Evolutionary conservation across 1,284 basidiomycete genomes (phyloP).

Genomic region (Pholiota adiposa): DNA sequence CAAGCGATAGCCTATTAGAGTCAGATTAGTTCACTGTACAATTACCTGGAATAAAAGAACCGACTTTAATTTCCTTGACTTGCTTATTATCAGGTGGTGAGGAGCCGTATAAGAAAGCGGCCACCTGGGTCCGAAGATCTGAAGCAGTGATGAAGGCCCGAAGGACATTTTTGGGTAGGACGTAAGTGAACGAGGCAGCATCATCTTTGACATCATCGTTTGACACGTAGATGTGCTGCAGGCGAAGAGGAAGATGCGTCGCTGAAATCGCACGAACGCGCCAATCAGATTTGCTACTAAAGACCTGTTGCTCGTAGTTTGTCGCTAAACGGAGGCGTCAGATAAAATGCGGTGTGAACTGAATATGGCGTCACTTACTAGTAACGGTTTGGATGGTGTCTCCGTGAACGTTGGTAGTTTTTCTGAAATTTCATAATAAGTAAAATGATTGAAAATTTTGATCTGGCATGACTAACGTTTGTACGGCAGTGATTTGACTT

Average conservation of each 20-base stretch:
- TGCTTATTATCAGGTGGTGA: conserved; percentile 97
- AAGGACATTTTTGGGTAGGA: conserved; percentile 97
- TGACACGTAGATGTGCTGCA: conserved; percentile 98
- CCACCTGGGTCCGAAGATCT: conserved; percentile 96
- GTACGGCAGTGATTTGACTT: conserved; percentile 94
- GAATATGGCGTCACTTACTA: conserved; percentile 52
- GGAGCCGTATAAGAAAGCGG: conserved; percentile 91
- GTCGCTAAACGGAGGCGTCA: conserved; percentile 58
- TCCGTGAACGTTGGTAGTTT: conserved; percentile 97
- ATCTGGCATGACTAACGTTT: conserved; percentile 62
- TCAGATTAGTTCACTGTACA: conserved; percentile 1
- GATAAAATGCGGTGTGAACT: conserved; percentile 17
- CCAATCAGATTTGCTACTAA: conserved; percentile 99
- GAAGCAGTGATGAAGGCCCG: conserved; percentile 93
- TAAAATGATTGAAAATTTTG: conserved; percentile 7
- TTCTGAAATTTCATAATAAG: conserved; percentile 45
- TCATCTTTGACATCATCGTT: conserved; percentile 99
- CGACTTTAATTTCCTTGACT: conserved; percentile 95
- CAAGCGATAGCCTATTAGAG: conserved; percentile 77
- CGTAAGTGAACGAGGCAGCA: conserved; percentile 91
- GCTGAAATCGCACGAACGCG: conserved; percentile 95
- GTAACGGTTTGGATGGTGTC: conserved; percentile 97
- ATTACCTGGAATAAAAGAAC: not conserved
- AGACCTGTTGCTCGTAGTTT: conserved; percentile 97
- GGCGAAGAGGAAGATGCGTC: conserved; percentile 93